A percentile compares a stretch with the other conserved stretches of the same genome.
Evolutionary conservation across 2,329 filamentous ascomycete genomes (phyloP).

Genomic region (Aspergillus texensis): DNA sequence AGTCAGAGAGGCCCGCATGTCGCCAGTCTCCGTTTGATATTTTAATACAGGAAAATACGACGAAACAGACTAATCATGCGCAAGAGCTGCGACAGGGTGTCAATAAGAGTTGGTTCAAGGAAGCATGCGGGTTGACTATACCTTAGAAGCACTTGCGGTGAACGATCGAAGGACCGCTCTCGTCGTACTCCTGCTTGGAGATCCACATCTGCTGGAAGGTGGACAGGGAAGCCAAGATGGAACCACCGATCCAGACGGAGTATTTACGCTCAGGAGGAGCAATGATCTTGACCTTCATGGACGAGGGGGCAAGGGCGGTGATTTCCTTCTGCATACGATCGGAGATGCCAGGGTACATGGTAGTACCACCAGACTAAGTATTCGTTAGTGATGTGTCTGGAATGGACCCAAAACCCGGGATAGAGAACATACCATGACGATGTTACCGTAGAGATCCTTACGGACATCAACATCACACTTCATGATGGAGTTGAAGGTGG

Average conservation of each 20-base stretch:
- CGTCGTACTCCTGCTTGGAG: conserved; percentile 99
- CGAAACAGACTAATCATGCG: conserved; percentile 37
- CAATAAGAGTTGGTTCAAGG: background rate
- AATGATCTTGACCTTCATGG: conserved; percentile 99
- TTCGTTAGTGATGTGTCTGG: conserved; percentile 18
- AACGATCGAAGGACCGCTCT: conserved; percentile 98
- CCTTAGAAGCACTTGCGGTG: conserved; percentile 99
- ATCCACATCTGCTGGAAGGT: conserved; percentile 99
- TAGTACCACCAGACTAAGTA: conserved; percentile 94
- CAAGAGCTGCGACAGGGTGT: conserved; percentile 17
- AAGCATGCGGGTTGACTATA: conserved; percentile 15
- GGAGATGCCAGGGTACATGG: conserved; percentile 99
- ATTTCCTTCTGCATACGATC: conserved; percentile 99
- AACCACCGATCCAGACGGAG: conserved; percentile 99
- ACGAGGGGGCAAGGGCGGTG: conserved; percentile 96
- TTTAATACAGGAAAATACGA: conserved; percentile 47
- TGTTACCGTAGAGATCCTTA: conserved; percentile 99
- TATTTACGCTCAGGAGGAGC: conserved; percentile 99
- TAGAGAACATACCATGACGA: conserved; percentile 86
- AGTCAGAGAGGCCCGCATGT: conserved; percentile 41
- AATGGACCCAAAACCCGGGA: background rate
- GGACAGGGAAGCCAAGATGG: conserved; percentile 97
- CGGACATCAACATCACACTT: conserved; percentile 99
- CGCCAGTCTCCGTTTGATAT: conserved; percentile 42
- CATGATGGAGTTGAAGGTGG: conserved; percentile 99